Evolutionary conservation across 2,329 filamentous ascomycete genomes (phyloP).

Genomic region (Aspergillus neotritici): DNA sequence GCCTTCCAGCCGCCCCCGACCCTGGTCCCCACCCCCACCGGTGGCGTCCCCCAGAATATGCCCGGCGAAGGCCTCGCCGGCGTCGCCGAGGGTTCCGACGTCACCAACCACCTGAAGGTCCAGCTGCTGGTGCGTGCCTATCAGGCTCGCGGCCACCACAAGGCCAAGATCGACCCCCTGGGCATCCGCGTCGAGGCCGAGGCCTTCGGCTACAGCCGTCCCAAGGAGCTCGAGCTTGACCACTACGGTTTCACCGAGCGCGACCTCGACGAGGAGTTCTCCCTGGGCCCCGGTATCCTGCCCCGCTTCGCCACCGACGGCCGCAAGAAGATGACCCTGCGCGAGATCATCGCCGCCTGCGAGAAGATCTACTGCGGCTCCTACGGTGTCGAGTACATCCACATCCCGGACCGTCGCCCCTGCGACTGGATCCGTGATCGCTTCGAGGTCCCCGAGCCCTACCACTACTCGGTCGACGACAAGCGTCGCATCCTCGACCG

Average conservation of each 20-base stretch:
- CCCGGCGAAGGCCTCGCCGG: constrained; percentile 59
- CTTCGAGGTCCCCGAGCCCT: constrained; percentile 86
- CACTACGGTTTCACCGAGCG: constrained; percentile 94
- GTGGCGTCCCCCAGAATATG: constrained; percentile 67
- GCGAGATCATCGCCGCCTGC: constrained; percentile 88
- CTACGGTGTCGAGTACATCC: constrained; percentile 98
- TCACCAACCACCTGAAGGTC: constrained; percentile 96
- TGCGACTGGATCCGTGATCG: constrained; percentile 98
- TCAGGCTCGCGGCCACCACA: constrained; percentile 96
- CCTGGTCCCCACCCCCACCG: constrained; percentile 74
- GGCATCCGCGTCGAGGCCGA: constrained; percentile 82
- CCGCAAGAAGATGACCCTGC: constrained; percentile 91
- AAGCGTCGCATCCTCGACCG: constrained; percentile 96
- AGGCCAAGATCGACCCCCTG: constrained; percentile 93
- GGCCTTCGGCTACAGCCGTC: constrained; percentile 78
- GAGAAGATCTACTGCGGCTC: constrained; percentile 95
- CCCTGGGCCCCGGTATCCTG: constrained; percentile 86
- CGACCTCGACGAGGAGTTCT: constrained; percentile 88
- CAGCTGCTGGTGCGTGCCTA: constrained; percentile 96
- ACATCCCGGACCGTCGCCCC: constrained; percentile 94
- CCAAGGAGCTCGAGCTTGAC: constrained; percentile 86
- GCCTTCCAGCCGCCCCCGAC: constrained; percentile 95
- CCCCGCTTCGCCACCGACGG: constrained; percentile 85
- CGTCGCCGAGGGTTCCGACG: constrained; percentile 66
- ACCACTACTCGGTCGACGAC: constrained; percentile 97